Evolutionary conservation across 2,329 filamentous ascomycete genomes (phyloP).

Genomic region (Diplodia scrobiculata): DNA sequence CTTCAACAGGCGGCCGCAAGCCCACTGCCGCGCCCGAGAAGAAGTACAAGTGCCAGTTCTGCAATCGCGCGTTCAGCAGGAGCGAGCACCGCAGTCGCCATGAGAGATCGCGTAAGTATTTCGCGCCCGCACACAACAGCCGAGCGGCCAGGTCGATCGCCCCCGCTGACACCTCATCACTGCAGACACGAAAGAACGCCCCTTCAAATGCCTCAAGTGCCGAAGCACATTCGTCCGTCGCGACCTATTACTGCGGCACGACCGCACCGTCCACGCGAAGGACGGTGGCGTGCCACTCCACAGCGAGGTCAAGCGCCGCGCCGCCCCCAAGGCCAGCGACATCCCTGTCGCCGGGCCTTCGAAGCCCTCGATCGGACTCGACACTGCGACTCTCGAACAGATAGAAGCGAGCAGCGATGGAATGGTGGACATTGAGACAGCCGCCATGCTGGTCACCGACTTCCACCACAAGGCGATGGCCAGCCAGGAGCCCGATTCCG

Average conservation of each 20-base stretch:
- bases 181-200: conserved; percentile 94
- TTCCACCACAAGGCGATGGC: conserved; percentile 94
- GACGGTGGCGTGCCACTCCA: conserved; percentile 92
- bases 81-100: conserved; percentile 97
- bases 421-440: conserved; percentile 93
- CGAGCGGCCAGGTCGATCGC: conserved; percentile 18
- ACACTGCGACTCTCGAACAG: conserved; percentile 84
- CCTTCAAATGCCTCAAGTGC: conserved; percentile 98
- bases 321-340: conserved; percentile 66
- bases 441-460: conserved; percentile 97
- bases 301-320: conserved; percentile 87
- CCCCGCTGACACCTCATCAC: conserved; percentile 36
- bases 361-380: conserved; percentile 78
- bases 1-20: conserved; percentile 71
- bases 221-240: conserved; percentile 97
- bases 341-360: conserved; percentile 62
- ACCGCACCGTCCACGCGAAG: conserved; percentile 97
- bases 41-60: conserved; percentile 99
- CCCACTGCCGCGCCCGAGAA: conserved; percentile 76
- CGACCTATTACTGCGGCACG: conserved; percentile 92
- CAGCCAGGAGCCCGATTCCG: conserved; percentile 63
- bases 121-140: conserved; percentile 34
- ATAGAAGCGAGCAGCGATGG: conserved; percentile 88
- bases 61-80: conserved; percentile 93
- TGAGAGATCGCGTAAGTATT: conserved; percentile 91